Percentiles rank a stretch among this genome's conserved stretches.
These are phyloP conservation scores for Candida glaebosa DNA, from an alignment of 805 yeast genomes.

Conservation along the genomic window DNA sequence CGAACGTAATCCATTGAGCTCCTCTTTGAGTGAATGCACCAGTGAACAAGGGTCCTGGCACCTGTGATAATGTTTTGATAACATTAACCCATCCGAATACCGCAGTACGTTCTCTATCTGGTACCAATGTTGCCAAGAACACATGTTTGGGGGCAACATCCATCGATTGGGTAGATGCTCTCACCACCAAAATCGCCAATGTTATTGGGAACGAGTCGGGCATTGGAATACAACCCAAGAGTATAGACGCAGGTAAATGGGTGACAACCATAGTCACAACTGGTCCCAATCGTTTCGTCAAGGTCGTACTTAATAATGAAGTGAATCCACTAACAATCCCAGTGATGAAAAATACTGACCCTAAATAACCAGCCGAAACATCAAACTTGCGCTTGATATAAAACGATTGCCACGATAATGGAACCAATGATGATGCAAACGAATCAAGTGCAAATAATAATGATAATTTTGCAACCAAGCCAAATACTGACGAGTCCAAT, in stretches of 20 bases:
- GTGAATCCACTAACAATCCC: conserved; percentile 36
- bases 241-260: conserved; percentile 41
- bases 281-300: conserved; percentile 43
- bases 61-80: conserved; percentile 38
- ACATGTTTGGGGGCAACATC: conserved; percentile 49
- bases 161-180: conserved; percentile 44
- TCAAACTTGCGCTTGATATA: conserved; percentile 37
- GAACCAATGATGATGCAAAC: conserved; percentile 41
- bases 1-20: conserved; percentile 40
- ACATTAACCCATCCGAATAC: conserved; percentile 45
- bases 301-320: conserved; percentile 40
- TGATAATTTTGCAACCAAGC: conserved; percentile 30
- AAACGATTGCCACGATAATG: conserved; percentile 45
- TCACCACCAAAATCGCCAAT: conserved; percentile 26
- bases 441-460: conserved; percentile 41
- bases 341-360: conserved; percentile 37
- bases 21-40: conserved; percentile 36
- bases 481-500: conserved; percentile 15
- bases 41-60: conserved; percentile 40
- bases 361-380: conserved; percentile 32
- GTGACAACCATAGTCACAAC: conserved; percentile 43
- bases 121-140: conserved; percentile 39
- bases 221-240: conserved; percentile 36
- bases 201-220: conserved; percentile 31
- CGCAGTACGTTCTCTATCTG: conserved; percentile 39